Conservation (phyloP, 192 early-diverging fungal species). For the Neocallimastix lanati region DNA sequence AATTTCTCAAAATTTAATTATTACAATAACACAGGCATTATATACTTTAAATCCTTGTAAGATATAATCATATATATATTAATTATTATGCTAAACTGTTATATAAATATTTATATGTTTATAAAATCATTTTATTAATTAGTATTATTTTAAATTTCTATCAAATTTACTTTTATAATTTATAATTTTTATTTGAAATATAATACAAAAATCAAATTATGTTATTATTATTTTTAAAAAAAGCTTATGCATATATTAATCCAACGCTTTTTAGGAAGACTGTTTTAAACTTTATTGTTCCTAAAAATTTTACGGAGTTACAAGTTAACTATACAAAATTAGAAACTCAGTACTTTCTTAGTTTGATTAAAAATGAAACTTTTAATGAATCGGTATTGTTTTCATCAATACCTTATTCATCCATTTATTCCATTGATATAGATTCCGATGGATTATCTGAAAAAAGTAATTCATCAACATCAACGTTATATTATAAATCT, state of each 20-base stretch:
- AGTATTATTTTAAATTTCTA: too few relatives aligned
- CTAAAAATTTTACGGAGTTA: not conserved
- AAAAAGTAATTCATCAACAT: not conserved
- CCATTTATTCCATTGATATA: not conserved
- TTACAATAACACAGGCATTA: not conserved
- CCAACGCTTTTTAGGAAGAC: not conserved
- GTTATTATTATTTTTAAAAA: too few relatives aligned
- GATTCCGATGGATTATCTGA: not conserved
- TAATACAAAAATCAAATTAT: too few relatives aligned
- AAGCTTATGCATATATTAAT: not conserved
- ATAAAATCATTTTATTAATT: too few relatives aligned
- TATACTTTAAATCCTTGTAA: not conserved
- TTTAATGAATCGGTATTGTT: not conserved
- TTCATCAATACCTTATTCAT: not conserved
- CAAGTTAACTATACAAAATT: not conserved
- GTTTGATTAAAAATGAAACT: not conserved
- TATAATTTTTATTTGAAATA: too few relatives aligned
- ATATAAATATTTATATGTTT: not conserved
- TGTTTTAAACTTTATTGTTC: not conserved
- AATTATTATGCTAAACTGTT: not conserved
- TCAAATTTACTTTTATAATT: too few relatives aligned
- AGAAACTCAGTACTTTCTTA: not conserved
- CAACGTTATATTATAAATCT: not conserved
- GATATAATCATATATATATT: not conserved
- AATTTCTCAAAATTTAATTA: not conserved